Base-by-base conservation (phyloP, 768 basidiomycete genomes). In the Calvatia gigantea region DNA sequence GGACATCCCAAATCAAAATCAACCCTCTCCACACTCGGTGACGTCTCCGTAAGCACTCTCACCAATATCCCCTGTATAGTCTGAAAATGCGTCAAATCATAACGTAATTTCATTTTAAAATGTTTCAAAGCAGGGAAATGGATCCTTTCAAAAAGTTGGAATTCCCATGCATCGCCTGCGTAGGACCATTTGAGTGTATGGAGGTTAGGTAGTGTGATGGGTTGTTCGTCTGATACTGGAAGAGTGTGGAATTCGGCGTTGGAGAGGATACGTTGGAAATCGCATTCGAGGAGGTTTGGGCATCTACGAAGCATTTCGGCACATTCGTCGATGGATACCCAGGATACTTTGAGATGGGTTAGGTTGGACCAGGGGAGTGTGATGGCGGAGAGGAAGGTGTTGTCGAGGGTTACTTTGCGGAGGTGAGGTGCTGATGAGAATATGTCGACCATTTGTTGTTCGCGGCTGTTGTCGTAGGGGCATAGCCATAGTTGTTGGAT, bases 261-360 rank as follows among this genome's bases (percentile, higher is more conserved):
- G 23, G 53, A 54, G 6, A 54, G 25, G 19, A 54, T 54, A 1
- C 53, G 19, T 15, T 35, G 35, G n/a, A 54, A 54, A 46, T 54
- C 53, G 27, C 53, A 54, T 29, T 54, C 53, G 15, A 37, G 7
- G 0, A 54, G 33, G 2, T 17, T 14, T 6, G 43, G 44, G 21
- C 53, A 54, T 25, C 53, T 19, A 11, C 45, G 29, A 15, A 54
- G 31, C 53, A 54, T 54, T 37, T 54, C 53, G 4, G 43, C 53
- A 28, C 53, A 54, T 29, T 54, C 53, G 35, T 54, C 53, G 21
- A 54, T 54, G 1, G 53, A 54, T 37, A 54, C 53, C 53, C 53
- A 54, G 6, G 53, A 54, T 2, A 54, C 53, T 11, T 54, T 54
- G 21, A 54, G 32, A 39, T 54, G 45, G 4, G 45, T 54, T n/a